A percentile compares a stretch with the other conserved stretches of the same genome.
Conservation (phyloP, 2,329 filamentous ascomycete species). For the Colletotrichum liriopes region DNA sequence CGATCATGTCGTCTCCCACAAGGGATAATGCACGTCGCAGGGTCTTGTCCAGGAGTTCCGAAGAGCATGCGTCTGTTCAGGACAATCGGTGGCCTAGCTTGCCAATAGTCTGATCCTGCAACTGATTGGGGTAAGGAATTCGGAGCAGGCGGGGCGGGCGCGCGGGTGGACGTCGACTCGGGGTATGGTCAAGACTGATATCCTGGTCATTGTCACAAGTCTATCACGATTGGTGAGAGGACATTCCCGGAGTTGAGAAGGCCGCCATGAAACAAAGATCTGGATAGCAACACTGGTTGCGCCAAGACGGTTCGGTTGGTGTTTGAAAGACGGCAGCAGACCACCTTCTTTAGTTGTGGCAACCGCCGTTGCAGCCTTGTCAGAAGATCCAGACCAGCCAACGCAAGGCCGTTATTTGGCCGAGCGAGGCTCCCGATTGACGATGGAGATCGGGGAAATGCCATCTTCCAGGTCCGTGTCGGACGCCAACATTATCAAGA, state of each 20-base stretch:
- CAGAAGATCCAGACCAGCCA: neutral
- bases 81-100: neutral
- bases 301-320: neutral
- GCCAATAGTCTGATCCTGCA: slow-evolving; percentile 10
- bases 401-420: neutral
- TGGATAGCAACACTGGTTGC: neutral
- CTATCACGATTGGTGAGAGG: slow-evolving; percentile 6
- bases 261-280: neutral
- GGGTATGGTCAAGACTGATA: neutral
- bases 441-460: neutral
- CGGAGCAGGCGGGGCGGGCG: neutral
- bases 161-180: neutral
- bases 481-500: neutral
- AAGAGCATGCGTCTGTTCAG: neutral
- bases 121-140: neutral
- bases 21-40: neutral
- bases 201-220: neutral
- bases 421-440: neutral
- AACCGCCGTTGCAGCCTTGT: neutral
- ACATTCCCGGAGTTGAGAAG: neutral
- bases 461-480: neutral
- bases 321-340: neutral
- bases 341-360: neutral
- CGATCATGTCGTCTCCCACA: neutral
- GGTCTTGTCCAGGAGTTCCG: neutral